These are phyloP conservation scores for Rhynchosporium secalis DNA, from an alignment of 2,329 filamentous ascomycete species.

Conservation along the genomic window DNA sequence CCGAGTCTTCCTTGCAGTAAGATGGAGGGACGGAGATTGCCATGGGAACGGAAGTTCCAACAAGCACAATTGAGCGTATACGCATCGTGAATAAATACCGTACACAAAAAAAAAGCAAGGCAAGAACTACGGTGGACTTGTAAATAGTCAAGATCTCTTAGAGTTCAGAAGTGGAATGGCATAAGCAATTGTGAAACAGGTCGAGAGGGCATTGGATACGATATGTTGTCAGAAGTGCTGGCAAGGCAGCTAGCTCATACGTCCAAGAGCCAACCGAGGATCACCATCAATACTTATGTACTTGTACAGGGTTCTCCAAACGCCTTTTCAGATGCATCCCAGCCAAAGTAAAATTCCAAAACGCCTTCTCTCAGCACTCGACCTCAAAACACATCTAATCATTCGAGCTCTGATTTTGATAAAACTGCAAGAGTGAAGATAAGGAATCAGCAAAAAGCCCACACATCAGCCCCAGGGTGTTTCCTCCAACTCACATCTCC, in stretches of 20 bases:
- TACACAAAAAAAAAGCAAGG: no score
- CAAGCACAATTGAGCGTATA: no score
- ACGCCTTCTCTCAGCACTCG: neutral
- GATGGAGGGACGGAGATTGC: no score
- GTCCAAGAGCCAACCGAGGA: neutral
- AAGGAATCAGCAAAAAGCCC: constrained; percentile 34
- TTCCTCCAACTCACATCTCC: constrained; percentile 43
- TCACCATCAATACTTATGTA: neutral
- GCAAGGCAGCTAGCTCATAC: no score
- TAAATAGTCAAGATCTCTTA: no score
- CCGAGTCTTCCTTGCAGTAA: neutral
- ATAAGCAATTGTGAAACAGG: no score
- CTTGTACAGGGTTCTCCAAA: neutral
- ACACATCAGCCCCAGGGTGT: constrained; percentile 25
- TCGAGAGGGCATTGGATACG: no score
- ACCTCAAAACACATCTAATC: constrained; percentile 10
- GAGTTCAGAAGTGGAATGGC: no score
- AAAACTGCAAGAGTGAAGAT: constrained; percentile 30
- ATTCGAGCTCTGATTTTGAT: constrained; percentile 33
- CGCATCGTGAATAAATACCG: no score
- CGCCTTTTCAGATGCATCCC: constrained; percentile 14
- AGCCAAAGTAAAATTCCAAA: neutral
- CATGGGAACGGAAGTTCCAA: no score
- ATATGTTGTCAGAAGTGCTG: no score
- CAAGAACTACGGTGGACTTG: no score